Conservation (phyloP, 179 eudicot genomes). For the Spinacia oleracea region DNA sequence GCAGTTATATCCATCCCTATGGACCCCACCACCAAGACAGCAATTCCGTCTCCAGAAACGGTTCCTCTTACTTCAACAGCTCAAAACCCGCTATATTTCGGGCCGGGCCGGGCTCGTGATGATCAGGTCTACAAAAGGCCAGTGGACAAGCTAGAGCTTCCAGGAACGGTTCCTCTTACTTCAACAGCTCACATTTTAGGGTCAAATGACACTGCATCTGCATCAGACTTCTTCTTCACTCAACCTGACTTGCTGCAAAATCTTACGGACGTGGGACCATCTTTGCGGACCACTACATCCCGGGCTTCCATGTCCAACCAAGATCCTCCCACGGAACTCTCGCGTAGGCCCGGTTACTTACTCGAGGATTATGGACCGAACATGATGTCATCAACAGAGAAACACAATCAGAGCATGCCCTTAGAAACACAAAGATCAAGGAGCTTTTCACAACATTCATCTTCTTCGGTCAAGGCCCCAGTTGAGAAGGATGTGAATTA, state of each 20-base stretch:
- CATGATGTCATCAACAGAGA: conserved; percentile 7
- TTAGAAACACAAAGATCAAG: conserved; percentile 1
- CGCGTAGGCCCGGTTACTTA: neutral
- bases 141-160: neutral
- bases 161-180: neutral
- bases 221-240: neutral
- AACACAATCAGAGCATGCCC: neutral
- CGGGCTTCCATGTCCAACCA: neutral
- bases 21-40: neutral
- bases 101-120: too few species aligned
- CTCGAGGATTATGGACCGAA: neutral
- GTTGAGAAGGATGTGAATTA: conserved; percentile 37
- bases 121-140: too few species aligned
- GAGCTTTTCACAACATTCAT: conserved; percentile 6
- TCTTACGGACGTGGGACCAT: neutral
- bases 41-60: conserved; percentile 3
- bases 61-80: conserved; percentile 5
- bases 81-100: too few species aligned
- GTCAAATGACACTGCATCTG: too few species aligned
- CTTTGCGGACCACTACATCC: neutral
- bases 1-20: neutral
- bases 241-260: conserved; percentile 12
- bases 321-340: neutral
- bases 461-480: conserved; percentile 22
- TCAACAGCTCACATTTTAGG: neutral